phyloP scores from a whole-genome alignment of 2,329 filamentous ascomycete genomes.

The Monosporascus sp. region DNA sequence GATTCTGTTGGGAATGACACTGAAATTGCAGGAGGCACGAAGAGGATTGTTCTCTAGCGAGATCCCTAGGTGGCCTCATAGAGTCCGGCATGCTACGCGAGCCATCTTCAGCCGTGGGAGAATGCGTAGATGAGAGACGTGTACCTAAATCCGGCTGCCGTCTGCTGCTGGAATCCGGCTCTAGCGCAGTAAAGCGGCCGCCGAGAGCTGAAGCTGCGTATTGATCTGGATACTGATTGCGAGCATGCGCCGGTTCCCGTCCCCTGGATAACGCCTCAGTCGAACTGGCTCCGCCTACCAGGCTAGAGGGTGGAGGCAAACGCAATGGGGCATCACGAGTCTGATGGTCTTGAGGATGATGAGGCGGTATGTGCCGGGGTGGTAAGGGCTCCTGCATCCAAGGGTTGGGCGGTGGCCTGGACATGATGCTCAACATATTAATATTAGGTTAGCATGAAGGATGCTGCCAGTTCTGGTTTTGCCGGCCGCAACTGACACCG shows the following conservation, averaged over 20 bases:
- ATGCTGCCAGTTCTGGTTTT: constrained; percentile 15
- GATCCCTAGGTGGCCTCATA: constrained; percentile 10
- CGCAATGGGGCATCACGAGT: constrained; percentile 14
- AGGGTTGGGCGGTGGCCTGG: constrained; percentile 21
- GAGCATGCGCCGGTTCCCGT: constrained; percentile 15
- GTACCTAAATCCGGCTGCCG: constrained; percentile 9
- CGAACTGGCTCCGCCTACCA: constrained; percentile 15
- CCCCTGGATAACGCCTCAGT: constrained; percentile 13
- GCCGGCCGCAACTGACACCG: constrained; percentile 17
- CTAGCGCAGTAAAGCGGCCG: neutral
- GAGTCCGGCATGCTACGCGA: constrained; percentile 17
- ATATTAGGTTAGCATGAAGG: constrained; percentile 11
- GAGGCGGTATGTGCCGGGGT: constrained; percentile 20
- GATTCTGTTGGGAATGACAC: constrained; percentile 10
- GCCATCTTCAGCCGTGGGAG: constrained; percentile 14
- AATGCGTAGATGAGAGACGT: constrained; percentile 15
- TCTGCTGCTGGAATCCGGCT: constrained; percentile 4
- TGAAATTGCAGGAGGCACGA: constrained; percentile 12
- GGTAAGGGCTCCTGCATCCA: constrained; percentile 23
- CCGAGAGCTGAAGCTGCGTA: constrained; percentile 16
- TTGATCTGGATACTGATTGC: constrained; percentile 14
- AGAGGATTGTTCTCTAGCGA: constrained; percentile 11
- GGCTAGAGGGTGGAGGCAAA: constrained; percentile 22
- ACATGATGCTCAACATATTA: constrained; percentile 28
- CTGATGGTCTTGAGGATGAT: constrained; percentile 19